These are phyloP conservation scores for Astrothelium macrocarpum DNA, from an alignment of 495 filamentous ascomycete species.

Conservation along the genomic window DNA sequence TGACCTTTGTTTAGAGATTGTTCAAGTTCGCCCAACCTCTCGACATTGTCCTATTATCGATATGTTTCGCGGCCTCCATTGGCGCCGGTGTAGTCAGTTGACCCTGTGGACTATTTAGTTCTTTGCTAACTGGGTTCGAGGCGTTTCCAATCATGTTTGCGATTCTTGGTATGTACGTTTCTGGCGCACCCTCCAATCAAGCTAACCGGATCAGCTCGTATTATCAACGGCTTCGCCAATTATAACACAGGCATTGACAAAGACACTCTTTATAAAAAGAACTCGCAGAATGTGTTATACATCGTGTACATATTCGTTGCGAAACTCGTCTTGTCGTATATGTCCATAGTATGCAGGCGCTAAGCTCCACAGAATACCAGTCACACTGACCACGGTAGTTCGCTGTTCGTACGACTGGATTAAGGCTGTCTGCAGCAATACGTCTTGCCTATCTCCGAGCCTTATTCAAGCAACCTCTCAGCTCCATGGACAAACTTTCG, in stretches of 20 bases:
- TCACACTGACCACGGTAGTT: conserved; percentile 16
- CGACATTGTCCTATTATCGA: conserved; percentile 3
- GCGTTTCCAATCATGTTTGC: conserved; percentile 7
- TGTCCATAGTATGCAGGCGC: conserved; percentile 40
- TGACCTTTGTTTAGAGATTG: conserved; percentile 6
- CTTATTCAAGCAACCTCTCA: conserved; percentile 25
- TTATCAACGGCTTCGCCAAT: conserved; percentile 6
- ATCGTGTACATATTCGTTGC: conserved; percentile 56
- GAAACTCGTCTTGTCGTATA: conserved; percentile 47
- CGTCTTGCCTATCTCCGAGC: conserved; percentile 28
- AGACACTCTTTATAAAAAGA: conserved; percentile 24
- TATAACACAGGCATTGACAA: conserved; percentile 7
- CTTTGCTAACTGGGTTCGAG: conserved; percentile 17
- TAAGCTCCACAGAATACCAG: neutral
- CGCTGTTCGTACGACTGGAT: conserved; percentile 25
- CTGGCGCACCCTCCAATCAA: neutral
- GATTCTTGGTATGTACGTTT: conserved; percentile 6
- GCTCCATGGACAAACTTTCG: conserved; percentile 25
- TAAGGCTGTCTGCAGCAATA: conserved; percentile 26
- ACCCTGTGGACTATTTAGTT: neutral
- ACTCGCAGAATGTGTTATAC: conserved; percentile 24
- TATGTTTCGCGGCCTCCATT: conserved; percentile 18
- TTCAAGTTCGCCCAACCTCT: conserved; percentile 6
- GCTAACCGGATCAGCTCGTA: conserved; percentile 7
- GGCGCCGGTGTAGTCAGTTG: conserved; percentile 22